phyloP scores from a whole-genome alignment of 2,329 filamentous ascomycete species.

The Dactylellina drechsleri region DNA sequence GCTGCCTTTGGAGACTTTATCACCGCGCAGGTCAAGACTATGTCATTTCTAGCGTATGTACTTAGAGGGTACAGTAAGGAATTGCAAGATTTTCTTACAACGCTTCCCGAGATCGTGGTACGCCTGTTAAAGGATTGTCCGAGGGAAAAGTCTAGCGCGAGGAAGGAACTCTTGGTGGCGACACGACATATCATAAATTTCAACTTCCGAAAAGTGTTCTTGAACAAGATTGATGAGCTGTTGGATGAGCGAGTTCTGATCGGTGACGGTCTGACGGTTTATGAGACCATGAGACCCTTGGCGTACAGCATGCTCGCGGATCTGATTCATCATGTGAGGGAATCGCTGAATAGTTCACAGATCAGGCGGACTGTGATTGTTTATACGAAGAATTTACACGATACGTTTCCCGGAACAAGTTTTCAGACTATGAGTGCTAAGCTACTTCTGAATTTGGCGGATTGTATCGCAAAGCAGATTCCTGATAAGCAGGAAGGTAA shows the following conservation, averaged over 20 bases:
- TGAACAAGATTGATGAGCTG: slow-evolving; percentile 92
- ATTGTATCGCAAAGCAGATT: slow-evolving; percentile 87
- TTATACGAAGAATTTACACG: slow-evolving; percentile 94
- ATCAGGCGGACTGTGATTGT: slow-evolving; percentile 96
- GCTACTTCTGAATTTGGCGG: slow-evolving; percentile 94
- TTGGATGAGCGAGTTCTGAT: slow-evolving; percentile 93
- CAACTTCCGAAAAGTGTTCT: slow-evolving; percentile 94
- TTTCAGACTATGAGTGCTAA: slow-evolving; percentile 99
- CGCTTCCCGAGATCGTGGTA: slow-evolving; percentile 87
- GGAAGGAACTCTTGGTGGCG: slow-evolving; percentile 94
- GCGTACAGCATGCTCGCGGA: slow-evolving; percentile 99
- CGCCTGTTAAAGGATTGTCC: slow-evolving; percentile 92
- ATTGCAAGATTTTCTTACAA: slow-evolving; percentile 85
- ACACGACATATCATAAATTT: slow-evolving; percentile 99
- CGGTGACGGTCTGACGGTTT: slow-evolving; percentile 93
- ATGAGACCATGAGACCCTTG: slow-evolving; percentile 90
- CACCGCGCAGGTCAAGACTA: slow-evolving; percentile 94
- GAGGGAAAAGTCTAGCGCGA: slow-evolving; percentile 87
- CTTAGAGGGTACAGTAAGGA: slow-evolving; percentile 87
- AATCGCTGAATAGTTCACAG: slow-evolving; percentile 86
- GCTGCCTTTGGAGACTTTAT: slow-evolving; percentile 97
- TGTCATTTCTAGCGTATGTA: slow-evolving; percentile 97
- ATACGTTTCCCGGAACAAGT: slow-evolving; percentile 95
- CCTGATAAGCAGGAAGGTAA: slow-evolving; percentile 81
- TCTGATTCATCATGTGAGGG: slow-evolving; percentile 94